Conservation (phyloP, 2,329 filamentous ascomycete species). For the Aspergillus unguis region DNA sequence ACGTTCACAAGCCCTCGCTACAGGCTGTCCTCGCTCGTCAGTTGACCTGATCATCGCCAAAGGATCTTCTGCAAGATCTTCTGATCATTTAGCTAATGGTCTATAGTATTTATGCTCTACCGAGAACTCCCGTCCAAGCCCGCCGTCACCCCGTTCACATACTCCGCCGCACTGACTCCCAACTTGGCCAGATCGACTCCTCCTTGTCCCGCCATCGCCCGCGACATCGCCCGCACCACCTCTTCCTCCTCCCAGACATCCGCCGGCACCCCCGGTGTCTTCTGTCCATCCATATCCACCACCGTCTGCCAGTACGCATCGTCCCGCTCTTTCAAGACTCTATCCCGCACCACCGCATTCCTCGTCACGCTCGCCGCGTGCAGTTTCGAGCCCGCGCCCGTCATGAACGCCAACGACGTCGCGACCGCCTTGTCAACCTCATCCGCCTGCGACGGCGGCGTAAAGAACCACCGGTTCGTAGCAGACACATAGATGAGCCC, state of each 20-base stretch:
- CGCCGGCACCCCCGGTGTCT: slow-evolving; percentile 52
- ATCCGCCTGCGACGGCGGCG: slow-evolving; percentile 59
- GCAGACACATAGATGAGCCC: slow-evolving; percentile 69
- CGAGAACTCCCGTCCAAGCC: slow-evolving; percentile 30
- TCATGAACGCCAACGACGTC: slow-evolving; percentile 54
- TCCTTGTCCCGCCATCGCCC: slow-evolving; percentile 68
- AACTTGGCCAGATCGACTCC: slow-evolving; percentile 42
- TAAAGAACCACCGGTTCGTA: slow-evolving; percentile 74
- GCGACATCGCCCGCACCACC: slow-evolving; percentile 62
- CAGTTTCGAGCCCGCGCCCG: slow-evolving; percentile 62
- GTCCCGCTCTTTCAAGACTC: slow-evolving; percentile 62
- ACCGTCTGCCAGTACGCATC: slow-evolving; percentile 69
- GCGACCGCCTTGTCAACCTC: slow-evolving; percentile 58
- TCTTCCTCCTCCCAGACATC: slow-evolving; percentile 68
- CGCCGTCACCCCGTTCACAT: slow-evolving; percentile 43
- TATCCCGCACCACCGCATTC: slow-evolving; percentile 75
- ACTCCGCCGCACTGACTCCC: slow-evolving; percentile 42
- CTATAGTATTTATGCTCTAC: not conserved
- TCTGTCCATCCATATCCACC: slow-evolving; percentile 47
- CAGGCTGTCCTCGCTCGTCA: slow-evolving; percentile 6
- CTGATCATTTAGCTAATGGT: not conserved
- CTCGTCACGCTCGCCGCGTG: slow-evolving; percentile 70
- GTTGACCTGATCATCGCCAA: not conserved
- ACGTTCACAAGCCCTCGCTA: slow-evolving; percentile 9
- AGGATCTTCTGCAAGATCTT: not conserved